Evolutionary conservation across 768 basidiomycete genomes (phyloP), one percentile per base, ranked within the genome.

Genomic region (Lactarius psammicola): DNA sequence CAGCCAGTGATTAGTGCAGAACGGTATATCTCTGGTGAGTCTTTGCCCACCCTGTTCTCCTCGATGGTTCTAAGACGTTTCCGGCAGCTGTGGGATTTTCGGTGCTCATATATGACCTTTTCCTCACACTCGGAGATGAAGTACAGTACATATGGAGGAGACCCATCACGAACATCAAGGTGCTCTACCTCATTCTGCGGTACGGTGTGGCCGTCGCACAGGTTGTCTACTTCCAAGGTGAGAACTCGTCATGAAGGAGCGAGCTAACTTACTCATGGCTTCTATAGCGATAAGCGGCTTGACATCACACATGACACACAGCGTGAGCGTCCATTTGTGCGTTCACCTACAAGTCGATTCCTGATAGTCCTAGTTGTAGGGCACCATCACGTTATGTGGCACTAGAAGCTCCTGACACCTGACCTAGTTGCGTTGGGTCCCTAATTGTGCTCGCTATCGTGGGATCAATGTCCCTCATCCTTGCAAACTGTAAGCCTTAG

Each of bases 81-180:
- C 8, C 15, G 13, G 20, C 59, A 80, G 79, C 73, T 23, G 74
- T 70, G 18, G 78, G 75, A 28, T 63, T 79, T 34, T 59, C 71
- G 6, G 68, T 80, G n/a, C 69, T 81, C 4, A 31, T 79, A 2
- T 82, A 80, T 66, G 80, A 83, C 66, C 78, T 82, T 58, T n/a
- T 78, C 17, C 68, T 82, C 31, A 76, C 79, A 6, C 72, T 81
- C 30, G 67, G 68, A 7, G 78, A 81, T 38, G 82, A 82, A 67
- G 73, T 81, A 15, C 63, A 72, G 40, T 74, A 77, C 54, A 75
- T 82, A 18, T 83, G 82, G 81, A 72, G 68, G 26, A 77, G 79
- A 0, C 76, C 73, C 40, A 64, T 71, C 59, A 77, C 77, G 0
- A 71, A 74, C 28, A 72, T 77, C 3, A 83, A 81, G 59, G 56